Conservation (phyloP, 2,329 filamentous ascomycete species). For the Fusarium sp. region DNA sequence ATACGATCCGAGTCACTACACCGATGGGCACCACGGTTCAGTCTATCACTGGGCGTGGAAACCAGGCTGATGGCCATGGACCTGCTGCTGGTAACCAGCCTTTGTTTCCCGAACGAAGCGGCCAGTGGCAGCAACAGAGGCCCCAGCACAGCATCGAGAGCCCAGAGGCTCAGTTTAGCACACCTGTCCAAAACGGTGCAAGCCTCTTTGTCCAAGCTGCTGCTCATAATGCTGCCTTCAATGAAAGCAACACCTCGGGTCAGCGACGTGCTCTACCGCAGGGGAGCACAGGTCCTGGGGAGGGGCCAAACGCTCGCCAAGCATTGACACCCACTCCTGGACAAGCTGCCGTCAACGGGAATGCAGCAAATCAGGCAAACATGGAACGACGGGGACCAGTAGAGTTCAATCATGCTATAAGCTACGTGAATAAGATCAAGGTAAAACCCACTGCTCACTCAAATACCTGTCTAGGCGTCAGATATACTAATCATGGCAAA, state of each 20-base stretch:
- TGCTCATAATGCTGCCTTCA: slow-evolving; percentile 53
- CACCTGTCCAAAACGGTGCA: slow-evolving; percentile 65
- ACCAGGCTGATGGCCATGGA: slow-evolving; percentile 61
- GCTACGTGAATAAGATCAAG: slow-evolving; percentile 99
- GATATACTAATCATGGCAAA: slow-evolving; percentile 56
- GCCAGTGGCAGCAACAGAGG: slow-evolving; percentile 70
- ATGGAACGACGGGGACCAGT: slow-evolving; percentile 92
- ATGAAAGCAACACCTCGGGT: slow-evolving; percentile 50
- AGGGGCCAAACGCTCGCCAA: slow-evolving; percentile 64
- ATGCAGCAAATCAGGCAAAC: slow-evolving; percentile 69
- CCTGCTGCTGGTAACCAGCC: slow-evolving; percentile 56
- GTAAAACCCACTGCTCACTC: slow-evolving; percentile 63
- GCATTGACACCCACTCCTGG: slow-evolving; percentile 72
- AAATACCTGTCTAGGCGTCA: slow-evolving; percentile 2
- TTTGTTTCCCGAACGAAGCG: slow-evolving; percentile 62
- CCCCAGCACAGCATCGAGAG: slow-evolving; percentile 72
- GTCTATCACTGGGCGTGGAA: slow-evolving; percentile 75
- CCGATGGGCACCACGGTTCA: slow-evolving; percentile 97
- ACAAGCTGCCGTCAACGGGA: slow-evolving; percentile 72
- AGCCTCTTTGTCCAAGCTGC: slow-evolving; percentile 62
- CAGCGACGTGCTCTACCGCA: slow-evolving; percentile 52
- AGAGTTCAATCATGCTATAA: slow-evolving; percentile 99
- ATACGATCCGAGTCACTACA: slow-evolving; percentile 95
- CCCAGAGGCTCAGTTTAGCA: slow-evolving; percentile 72
- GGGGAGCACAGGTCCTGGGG: slow-evolving; percentile 53